Conservation (phyloP, 2,329 filamentous ascomycete species). For the Xylaria sp. region DNA sequence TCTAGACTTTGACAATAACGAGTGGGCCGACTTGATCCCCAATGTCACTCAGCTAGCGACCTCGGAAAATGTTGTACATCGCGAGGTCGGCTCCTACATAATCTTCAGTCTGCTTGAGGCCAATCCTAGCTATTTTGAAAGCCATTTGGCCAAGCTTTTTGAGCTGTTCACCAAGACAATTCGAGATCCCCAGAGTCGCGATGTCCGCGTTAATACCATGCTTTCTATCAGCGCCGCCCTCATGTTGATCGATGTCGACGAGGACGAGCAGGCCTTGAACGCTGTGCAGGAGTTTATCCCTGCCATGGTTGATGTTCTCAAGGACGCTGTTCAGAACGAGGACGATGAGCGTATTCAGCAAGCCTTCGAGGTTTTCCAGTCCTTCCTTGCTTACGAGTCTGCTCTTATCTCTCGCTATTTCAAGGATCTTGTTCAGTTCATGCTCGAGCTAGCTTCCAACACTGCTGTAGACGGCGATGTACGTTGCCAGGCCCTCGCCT, state of each 20-base stretch:
- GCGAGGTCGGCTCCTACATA: constrained; percentile 92
- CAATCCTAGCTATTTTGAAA: constrained; percentile 83
- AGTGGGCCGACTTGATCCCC: constrained; percentile 84
- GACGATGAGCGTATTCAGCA: constrained; percentile 91
- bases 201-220: constrained; percentile 95
- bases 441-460: constrained; percentile 86
- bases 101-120: constrained; percentile 92
- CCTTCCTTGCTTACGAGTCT: constrained; percentile 88
- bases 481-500: constrained; percentile 88
- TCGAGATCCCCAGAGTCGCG: constrained; percentile 86
- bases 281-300: constrained; percentile 85
- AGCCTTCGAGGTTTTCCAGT: constrained; percentile 97
- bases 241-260: constrained; percentile 87
- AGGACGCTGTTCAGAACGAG: constrained; percentile 79
- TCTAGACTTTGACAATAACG: constrained; percentile 84
- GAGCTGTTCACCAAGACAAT: constrained; percentile 87
- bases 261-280: constrained; percentile 77
- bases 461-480: constrained; percentile 83
- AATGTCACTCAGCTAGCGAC: constrained; percentile 82
- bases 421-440: constrained; percentile 89
- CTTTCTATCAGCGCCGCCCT: constrained; percentile 88
- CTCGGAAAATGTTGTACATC: constrained; percentile 78
- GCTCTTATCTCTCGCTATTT: constrained; percentile 86
- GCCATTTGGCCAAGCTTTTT: constrained; percentile 83
- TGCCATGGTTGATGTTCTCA: constrained; percentile 87